Evolutionary conservation across 805 yeast species (phyloP).

Genomic region (Teunomyces gatunensis): DNA sequence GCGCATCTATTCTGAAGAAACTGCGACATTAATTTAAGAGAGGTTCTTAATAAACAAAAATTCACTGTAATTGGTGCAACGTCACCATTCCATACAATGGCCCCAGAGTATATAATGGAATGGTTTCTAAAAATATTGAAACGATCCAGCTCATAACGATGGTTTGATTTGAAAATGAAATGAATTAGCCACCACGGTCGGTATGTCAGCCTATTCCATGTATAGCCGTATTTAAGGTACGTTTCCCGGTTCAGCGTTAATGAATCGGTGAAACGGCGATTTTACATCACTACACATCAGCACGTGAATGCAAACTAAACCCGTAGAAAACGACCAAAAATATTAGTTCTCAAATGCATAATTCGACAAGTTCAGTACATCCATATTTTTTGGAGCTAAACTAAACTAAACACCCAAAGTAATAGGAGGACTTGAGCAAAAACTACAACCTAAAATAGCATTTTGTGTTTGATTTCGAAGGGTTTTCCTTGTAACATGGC

Average conservation of each 20-base stretch:
- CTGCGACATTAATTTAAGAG: too few species aligned
- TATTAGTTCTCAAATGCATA: background rate
- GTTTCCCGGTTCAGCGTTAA: background rate
- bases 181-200: background rate
- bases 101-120: background rate
- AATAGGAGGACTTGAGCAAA: background rate
- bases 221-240: background rate
- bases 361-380: background rate
- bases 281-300: background rate
- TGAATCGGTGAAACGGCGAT: background rate
- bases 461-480: background rate
- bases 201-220: background rate
- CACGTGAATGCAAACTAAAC: background rate
- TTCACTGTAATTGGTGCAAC: background rate
- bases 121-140: background rate
- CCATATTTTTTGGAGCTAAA: conserved; percentile 1
- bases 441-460: background rate
- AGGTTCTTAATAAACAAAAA: background rate
- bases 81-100: background rate
- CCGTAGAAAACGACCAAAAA: background rate
- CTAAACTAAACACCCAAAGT: background rate
- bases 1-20: too few species aligned
- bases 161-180: background rate
- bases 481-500: background rate
- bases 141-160: background rate